phyloP scores from a whole-genome alignment of 148 eudicot genomes.

The Amaranthus cruentus region DNA sequence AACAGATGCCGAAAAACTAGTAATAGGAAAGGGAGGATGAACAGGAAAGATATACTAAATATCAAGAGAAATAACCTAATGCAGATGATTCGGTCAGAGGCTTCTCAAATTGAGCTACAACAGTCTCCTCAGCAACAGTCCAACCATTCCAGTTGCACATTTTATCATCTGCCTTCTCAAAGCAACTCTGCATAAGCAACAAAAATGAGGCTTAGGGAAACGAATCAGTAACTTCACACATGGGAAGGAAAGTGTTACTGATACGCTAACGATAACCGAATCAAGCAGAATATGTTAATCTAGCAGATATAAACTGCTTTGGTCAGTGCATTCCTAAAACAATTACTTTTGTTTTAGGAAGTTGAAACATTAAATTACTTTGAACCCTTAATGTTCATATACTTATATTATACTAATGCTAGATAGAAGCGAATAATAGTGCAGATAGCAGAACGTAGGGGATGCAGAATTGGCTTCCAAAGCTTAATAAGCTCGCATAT shows the following conservation, averaged over 20 bases:
- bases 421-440: too few relatives aligned
- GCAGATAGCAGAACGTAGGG: too few relatives aligned
- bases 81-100: slow-evolving; percentile 8
- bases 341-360: background rate
- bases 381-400: too few relatives aligned
- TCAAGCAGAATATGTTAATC: background rate
- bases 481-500: background rate
- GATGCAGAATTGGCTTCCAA: too few relatives aligned
- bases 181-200: slow-evolving; percentile 46
- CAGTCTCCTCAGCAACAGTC: slow-evolving; percentile 60
- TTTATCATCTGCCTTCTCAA: slow-evolving; percentile 18
- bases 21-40: background rate
- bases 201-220: background rate
- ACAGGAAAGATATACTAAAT: background rate
- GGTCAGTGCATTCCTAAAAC: background rate
- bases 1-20: background rate
- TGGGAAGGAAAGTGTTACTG: background rate
- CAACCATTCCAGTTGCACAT: slow-evolving; percentile 37
- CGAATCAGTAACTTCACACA: background rate
- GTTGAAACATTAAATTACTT: too few relatives aligned
- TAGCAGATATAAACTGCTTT: background rate
- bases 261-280: background rate
- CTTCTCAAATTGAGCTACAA: slow-evolving; percentile 50
- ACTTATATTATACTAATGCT: too few relatives aligned
- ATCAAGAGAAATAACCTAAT: slow-evolving; percentile 23